Base-by-base conservation (phyloP, 2,329 filamentous ascomycete genomes). In the Hirsutella minnesotensis region DNA sequence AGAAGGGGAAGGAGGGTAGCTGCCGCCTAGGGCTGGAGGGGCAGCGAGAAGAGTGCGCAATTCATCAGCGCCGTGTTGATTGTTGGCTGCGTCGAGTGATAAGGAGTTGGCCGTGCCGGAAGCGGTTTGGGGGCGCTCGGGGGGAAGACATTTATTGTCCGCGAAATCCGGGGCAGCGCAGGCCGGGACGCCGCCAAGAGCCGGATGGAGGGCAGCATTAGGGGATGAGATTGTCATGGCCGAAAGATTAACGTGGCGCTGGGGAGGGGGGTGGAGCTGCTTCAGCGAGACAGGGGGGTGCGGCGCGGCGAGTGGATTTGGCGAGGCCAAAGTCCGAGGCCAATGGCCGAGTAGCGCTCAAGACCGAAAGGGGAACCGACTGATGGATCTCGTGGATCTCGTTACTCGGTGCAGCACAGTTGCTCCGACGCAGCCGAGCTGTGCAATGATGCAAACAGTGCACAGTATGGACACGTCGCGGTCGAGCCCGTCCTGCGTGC, bases 131-230 rank as follows among this genome's bases (percentile, higher is more conserved):
- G 48, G 49, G 42, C 50, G 49, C 46, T 48, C 48, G 39, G 42
- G 42, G 38, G 27, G 33, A 35, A 44, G 42, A 42, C 36, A 42
- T 21, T 48, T 46, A 47, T 45, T 41, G 41, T 40, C 24, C 37
- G 12, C 16, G 30, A 39, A 7, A 16, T 19, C 18, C 20, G 47
- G 48, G 44, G 44, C 43, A 40, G 43, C 39, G 45, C 46, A 44
- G 39, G 47, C 49, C 46, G 41, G 46, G 47, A 53, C 52, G 48
- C 60, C 62, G 57, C 63, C 66, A 57, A 75, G 65, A 49, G 61
- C 62, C 54, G 70, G 68, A 65, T 75, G 70, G 61, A 75, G 64
- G 50, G 68, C 63, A 44, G 64, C 12, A 27, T 27, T 63, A 45
- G 71, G 68, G 49, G 70, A 71, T 37, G 58, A 57, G 47, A 68